Evolutionary conservation across 345 rosid species (phyloP).

Genomic region (Sisymbrium irio): DNA sequence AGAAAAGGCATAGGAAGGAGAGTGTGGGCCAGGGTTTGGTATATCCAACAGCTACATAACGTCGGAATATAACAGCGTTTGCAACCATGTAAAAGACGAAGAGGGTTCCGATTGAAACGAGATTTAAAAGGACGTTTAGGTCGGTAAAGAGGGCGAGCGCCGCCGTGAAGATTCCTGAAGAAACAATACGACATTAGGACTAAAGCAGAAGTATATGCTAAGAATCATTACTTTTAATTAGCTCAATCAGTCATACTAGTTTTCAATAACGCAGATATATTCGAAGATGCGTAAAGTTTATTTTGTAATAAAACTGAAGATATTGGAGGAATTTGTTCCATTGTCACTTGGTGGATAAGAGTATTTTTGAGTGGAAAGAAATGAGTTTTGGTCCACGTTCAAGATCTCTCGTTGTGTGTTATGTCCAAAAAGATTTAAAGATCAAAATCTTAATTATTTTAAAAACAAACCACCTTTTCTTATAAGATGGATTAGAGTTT

Average conservation of each 20-base stretch:
- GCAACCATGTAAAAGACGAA: conserved; percentile 96
- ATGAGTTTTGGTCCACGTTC: neutral
- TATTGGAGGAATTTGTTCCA: conserved; percentile 17
- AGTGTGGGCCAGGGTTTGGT: conserved; percentile 72
- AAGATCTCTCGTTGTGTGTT: neutral
- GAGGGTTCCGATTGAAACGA: conserved; percentile 82
- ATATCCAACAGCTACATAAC: conserved; percentile 59
- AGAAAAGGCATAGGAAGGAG: conserved; percentile 57
- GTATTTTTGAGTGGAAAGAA: neutral
- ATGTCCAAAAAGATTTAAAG: neutral
- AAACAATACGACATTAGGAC: neutral
- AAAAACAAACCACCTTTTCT: neutral
- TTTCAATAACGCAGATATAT: conserved; percentile 14
- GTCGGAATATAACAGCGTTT: conserved; percentile 69
- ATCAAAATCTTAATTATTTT: neutral
- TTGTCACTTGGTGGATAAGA: neutral
- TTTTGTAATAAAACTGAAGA: neutral
- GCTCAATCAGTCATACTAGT: neutral
- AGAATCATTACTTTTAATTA: neutral
- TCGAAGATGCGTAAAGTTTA: neutral
- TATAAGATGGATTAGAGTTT: neutral
- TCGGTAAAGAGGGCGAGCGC: conserved; percentile 73
- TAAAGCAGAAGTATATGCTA: conserved; percentile 8
- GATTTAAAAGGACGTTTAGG: conserved; percentile 64
- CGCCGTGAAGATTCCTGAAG: conserved; percentile 82